phyloP scores from a whole-genome alignment of 2,329 filamentous ascomycete genomes.

The Hansfordia pulvinata region DNA sequence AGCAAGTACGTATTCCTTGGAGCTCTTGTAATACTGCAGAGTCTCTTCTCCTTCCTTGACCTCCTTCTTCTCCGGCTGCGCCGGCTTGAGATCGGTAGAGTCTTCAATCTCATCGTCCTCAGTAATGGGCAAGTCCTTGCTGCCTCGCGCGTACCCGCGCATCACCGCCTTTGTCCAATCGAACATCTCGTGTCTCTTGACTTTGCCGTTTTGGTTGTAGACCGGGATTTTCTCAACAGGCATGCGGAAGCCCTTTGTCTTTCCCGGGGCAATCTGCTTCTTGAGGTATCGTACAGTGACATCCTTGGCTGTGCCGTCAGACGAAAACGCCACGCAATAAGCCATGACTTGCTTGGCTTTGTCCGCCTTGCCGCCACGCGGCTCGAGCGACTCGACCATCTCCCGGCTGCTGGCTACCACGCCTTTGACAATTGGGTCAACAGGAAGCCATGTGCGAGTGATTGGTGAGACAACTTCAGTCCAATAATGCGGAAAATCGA shows the following conservation, averaged over 20 bases:
- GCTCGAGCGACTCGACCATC: conserved; percentile 62
- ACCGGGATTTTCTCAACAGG: conserved; percentile 68
- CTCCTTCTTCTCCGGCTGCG: conserved; percentile 59
- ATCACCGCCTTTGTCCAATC: conserved; percentile 85
- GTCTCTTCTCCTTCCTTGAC: conserved; percentile 67
- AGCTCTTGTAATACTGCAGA: conserved; percentile 77
- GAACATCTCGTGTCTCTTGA: conserved; percentile 61
- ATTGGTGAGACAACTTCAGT: conserved; percentile 75
- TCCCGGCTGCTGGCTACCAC: conserved; percentile 60
- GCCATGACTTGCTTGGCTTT: conserved; percentile 80
- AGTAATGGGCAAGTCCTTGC: conserved; percentile 39
- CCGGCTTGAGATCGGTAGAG: conserved; percentile 58
- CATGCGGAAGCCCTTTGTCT: conserved; percentile 76
- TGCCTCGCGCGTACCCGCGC: conserved; percentile 50
- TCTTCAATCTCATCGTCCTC: conserved; percentile 72
- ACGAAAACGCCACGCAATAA: conserved; percentile 72
- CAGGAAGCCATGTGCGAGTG: conserved; percentile 63
- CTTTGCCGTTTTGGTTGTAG: conserved; percentile 63
- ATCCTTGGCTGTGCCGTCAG: conserved; percentile 84
- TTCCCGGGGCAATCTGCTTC: conserved; percentile 68
- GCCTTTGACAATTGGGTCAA: conserved; percentile 61
- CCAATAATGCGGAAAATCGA: conserved; percentile 86
- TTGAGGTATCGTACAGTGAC: conserved; percentile 86
- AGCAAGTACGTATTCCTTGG: conserved; percentile 71
- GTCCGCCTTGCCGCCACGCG: conserved; percentile 70